phyloP scores from a whole-genome alignment of 139 green algal genomes.

The Volvox reticuliferus region DNA sequence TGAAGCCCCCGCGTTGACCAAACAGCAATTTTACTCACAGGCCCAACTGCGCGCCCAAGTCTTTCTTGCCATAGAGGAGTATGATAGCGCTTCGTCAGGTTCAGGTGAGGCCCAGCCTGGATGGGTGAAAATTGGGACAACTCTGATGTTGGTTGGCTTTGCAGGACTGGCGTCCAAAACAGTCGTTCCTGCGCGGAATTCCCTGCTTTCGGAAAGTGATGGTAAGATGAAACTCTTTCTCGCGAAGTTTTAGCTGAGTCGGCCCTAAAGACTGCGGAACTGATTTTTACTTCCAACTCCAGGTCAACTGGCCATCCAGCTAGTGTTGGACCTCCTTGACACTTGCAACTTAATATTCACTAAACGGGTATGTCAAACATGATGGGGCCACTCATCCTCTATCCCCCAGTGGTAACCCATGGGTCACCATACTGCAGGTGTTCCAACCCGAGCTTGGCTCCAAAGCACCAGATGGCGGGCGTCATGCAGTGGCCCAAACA shows the following conservation, averaged over 20 bases:
- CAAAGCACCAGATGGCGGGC: background rate
- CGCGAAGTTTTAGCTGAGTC: no score
- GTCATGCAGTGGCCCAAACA: background rate
- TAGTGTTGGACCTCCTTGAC: slow-evolving; percentile 33
- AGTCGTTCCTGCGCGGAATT: background rate
- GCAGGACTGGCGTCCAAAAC: slow-evolving; percentile 32
- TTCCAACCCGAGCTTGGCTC: slow-evolving; percentile 34
- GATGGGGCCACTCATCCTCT: background rate
- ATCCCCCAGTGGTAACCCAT: no score
- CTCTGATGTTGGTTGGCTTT: background rate
- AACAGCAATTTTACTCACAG: background rate
- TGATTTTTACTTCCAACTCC: background rate
- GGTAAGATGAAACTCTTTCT: background rate
- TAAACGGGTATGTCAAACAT: background rate
- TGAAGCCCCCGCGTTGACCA: slow-evolving; percentile 6
- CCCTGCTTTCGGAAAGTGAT: background rate
- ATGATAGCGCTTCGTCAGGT: background rate
- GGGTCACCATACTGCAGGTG: background rate
- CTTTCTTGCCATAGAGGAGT: slow-evolving; percentile 31
- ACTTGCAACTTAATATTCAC: slow-evolving; percentile 35
- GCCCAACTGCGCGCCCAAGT: slow-evolving; percentile 31
- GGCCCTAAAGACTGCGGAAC: background rate
- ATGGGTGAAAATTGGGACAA: background rate
- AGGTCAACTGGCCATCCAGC: slow-evolving; percentile 22
- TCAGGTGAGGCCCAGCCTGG: background rate